Base-by-base conservation (phyloP, 2,329 filamentous ascomycete species). In the Cordyceps javanica region DNA sequence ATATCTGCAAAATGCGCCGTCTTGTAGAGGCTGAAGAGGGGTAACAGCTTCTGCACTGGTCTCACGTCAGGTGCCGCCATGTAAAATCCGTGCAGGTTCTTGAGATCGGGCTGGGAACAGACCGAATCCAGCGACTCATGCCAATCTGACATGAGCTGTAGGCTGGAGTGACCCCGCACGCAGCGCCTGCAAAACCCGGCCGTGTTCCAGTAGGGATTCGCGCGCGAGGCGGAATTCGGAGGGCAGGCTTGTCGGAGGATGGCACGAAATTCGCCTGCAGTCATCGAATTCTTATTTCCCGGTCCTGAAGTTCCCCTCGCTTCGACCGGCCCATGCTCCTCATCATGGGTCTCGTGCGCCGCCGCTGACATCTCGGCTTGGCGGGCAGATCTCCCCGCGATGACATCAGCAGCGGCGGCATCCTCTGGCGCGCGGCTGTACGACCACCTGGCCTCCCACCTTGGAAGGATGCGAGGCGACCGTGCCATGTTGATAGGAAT, bases 41-140 rank as follows among this genome's bases (percentile, higher is more conserved):
- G 90, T 2, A 88, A 72, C 4, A 94, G 76, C 21, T 86, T 77
- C 60, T 83, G 80, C 1, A 87, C 80, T 0, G 85, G 81, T 50
- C 82, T 81, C 61, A 83, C 77, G 0, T 81, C 77, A 8, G 87
- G 81, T 0, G 87, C 82, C 0, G 82, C 83, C 41, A 89, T 77
- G 67, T 89, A 84, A 65, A 93, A 84, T 42, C 89, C 87, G 64
- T 93, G 89, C 1, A 93, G 76, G 60, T 86, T 79, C 28, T 83
- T 81, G 32, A 93, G 75, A 62, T 94, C 90, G 1, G 90, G 87
- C 66, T 94, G 90, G 60, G 88, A 82, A 67, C 90, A 95, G 28
- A 87, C 78, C 48, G 90, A 81, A 13, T 57, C 38, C 6, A 85
- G 79, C 5, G 87, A 82, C 9, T 78, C 68, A 1, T 78, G 75